Evolutionary conservation across 2,329 filamentous ascomycete genomes (phyloP), one percentile per base, ranked within the genome.

Genomic region (Amphichorda felina): DNA sequence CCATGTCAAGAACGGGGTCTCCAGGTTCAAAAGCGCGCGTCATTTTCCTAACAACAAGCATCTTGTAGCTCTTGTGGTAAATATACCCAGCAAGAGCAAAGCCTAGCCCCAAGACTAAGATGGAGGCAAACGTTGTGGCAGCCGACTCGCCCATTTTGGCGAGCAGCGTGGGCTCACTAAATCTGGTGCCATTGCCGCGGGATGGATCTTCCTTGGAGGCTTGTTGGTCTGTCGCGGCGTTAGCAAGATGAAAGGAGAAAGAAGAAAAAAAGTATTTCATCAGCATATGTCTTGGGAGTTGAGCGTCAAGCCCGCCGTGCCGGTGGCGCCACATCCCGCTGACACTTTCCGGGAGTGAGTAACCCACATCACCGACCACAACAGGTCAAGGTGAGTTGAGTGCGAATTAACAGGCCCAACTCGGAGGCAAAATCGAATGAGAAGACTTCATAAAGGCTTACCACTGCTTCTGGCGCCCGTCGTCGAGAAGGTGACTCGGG

Each of bases 11-110:
- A 18, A 89, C 86, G 1, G 87, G 88, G 53, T 98, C 91, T 9
- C 91, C 91, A 2, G 88, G 87, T 39, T 82, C 71, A 57, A 98
- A 98, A 17, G 91, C 91, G 47, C 82, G 81, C 45, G 83, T 75
- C 68, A 98, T 96, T 61, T 98, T 98, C 44, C 78, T 64, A n/a
- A 96, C 64, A 19, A 96, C 86, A 38, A 94, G 61, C 58, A 79
- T 71, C 62, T 98, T 98, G 72, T 98, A 96, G 53, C 72, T 75
- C 48, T 72, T 76, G 55, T 91, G 83, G 53, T 91, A 93, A 33
- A 70, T 68, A 55, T 84, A 89, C 17, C 80, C 85, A 6, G 83
- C 82, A 17, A 71, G 47, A 30, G 64, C 68, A 48, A 79, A 79
- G 21, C 72, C 75, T 14, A 70, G 62, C 45, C 78, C 83, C 22